phyloP scores from a whole-genome alignment of 805 yeast species.

The Starmera quercuum region DNA sequence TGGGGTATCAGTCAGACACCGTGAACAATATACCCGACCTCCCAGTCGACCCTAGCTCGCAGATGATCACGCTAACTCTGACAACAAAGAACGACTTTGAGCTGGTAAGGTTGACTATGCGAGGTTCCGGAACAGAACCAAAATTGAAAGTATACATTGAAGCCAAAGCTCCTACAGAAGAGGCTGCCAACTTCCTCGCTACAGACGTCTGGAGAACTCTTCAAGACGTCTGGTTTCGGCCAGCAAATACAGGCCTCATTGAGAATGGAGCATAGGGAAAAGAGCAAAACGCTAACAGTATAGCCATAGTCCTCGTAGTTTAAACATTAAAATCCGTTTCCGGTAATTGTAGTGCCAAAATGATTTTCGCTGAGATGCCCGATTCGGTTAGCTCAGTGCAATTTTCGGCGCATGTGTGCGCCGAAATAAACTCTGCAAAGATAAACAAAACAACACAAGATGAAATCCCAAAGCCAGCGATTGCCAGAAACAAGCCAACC shows the following conservation, averaged over 20 bases:
- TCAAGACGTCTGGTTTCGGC: conserved; percentile 60
- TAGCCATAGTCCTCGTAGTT: too few relatives aligned
- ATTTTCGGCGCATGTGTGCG: too few relatives aligned
- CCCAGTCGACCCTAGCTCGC: conserved; percentile 67
- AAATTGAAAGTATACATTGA: conserved; percentile 89
- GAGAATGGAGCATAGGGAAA: conserved; percentile 2
- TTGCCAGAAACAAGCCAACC: too few relatives aligned
- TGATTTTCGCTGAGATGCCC: too few relatives aligned
- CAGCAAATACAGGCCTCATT: conserved; percentile 37
- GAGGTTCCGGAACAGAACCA: conserved; percentile 98
- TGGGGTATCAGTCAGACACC: conserved; percentile 72
- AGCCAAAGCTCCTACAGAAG: conserved; percentile 45
- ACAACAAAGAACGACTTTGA: conserved; percentile 20
- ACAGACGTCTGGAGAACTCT: conserved; percentile 59
- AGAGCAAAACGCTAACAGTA: too few relatives aligned
- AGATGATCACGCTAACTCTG: conserved; percentile 75
- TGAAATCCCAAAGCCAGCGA: too few relatives aligned
- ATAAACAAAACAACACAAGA: too few relatives aligned
- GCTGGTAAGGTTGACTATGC: conserved; percentile 64
- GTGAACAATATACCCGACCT: conserved; percentile 47
- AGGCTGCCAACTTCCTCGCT: conserved; percentile 45
- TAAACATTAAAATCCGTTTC: too few relatives aligned
- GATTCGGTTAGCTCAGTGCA: too few relatives aligned
- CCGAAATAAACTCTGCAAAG: too few relatives aligned
- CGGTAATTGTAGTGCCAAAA: too few relatives aligned